These are phyloP conservation scores for Triticum aestivum DNA, from an alignment of 176 grass and related monocot genomes.

Conservation along the genomic window DNA sequence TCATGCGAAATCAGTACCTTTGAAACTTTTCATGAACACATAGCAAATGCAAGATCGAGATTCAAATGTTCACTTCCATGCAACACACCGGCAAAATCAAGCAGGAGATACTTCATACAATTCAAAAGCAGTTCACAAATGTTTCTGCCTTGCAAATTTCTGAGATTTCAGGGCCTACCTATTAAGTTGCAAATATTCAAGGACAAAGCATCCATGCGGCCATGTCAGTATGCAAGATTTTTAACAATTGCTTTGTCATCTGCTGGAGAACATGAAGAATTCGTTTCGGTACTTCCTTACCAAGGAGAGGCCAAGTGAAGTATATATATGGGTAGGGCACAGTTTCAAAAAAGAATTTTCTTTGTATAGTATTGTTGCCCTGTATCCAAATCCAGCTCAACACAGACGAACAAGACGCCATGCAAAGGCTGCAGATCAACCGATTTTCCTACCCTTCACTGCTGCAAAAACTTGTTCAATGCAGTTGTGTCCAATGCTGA, in stretches of 20 bases:
- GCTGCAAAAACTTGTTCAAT: slow-evolving; percentile 61
- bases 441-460: slow-evolving; percentile 19
- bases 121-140: neutral
- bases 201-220: neutral
- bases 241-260: neutral
- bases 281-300: neutral
- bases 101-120: neutral
- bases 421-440: neutral
- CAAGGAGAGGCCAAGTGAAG: neutral
- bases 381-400: neutral
- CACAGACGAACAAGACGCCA: neutral
- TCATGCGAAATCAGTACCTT: neutral
- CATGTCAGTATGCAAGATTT: neutral
- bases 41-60: neutral
- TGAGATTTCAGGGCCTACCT: neutral
- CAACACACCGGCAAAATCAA: neutral
- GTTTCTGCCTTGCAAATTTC: neutral
- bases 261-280: neutral
- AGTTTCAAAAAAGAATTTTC: neutral
- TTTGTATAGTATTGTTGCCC: neutral
- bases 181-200: neutral
- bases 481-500: slow-evolving; percentile 64
- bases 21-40: neutral
- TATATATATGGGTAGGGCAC: neutral
- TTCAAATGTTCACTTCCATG: neutral